Base-by-base conservation (phyloP, 805 yeast species). In the Grigorovia jiainica region DNA sequence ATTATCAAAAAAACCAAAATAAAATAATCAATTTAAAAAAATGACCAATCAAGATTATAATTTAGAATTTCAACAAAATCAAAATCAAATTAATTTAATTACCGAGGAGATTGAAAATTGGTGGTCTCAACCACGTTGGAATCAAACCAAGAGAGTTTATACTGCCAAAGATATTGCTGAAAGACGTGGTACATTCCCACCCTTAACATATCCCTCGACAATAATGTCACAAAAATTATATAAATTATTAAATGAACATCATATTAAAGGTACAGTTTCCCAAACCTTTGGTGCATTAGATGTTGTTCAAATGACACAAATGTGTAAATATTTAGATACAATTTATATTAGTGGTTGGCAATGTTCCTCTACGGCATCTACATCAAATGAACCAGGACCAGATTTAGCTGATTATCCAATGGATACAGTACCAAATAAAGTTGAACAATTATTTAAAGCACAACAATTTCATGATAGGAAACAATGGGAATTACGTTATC, bases 381-480 rank as follows among this genome's bases (percentile, higher is more conserved):
- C 95, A 34, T 85, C 96, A 33, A 90, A 90, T 63, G 97, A 90
- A 70, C 98, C 97, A 29, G 86, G 95, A 34, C 97, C 97, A 44
- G 98, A 90, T 72, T 76, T 90, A 59, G 98, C 98, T 41, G 98
- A 90, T 68, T 90, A 90, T 67, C 98, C 98, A 45, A 83, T 83
- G 84, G 97, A 90, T 66, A 90, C 98, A 24, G 98, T 90, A 48
- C 98, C 98, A 60, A 89, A 89, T 74, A 90, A 90, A 74, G 96
- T 87, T 53, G 95, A 90, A 66, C 97, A 90, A 64, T 73, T 90
- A 61, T 90, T 90, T 78, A 87, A 86, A 61, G 97, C 97, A 37
- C 97, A 90, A 70, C 72, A 85, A 48, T 90, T 90, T 78, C 98
- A 90, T 64, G 97, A 90, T 74, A 78, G 96, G 67, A 90, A 87